These are phyloP conservation scores for Boletus reticuloceps DNA, from an alignment of 768 basidiomycete species.

Conservation along the genomic window DNA sequence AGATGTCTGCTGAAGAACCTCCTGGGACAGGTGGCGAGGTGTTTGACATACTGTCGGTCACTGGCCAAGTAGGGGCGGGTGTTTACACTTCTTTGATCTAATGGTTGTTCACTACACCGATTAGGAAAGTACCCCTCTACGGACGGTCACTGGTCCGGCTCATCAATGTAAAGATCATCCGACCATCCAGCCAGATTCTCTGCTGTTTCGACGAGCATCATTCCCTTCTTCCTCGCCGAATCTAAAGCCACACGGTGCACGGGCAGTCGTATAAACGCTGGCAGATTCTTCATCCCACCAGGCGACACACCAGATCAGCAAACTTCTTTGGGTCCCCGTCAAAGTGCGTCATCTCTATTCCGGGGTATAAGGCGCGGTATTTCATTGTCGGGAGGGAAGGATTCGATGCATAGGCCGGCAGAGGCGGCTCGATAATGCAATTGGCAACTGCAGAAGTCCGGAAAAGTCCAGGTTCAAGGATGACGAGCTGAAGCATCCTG, in stretches of 20 bases:
- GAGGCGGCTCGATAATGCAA: conserved; percentile 8
- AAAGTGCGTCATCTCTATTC: conserved; percentile 16
- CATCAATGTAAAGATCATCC: conserved; percentile 22
- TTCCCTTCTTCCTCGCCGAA: conserved; percentile 20
- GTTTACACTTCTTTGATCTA: conserved; percentile 42
- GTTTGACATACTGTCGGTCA: conserved; percentile 21
- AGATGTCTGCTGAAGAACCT: conserved; percentile 56
- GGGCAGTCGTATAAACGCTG: conserved; percentile 19
- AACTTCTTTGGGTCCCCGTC: conserved; percentile 26
- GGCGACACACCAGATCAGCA: conserved; percentile 14
- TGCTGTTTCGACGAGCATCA: conserved; percentile 17
- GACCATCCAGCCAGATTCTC: conserved; percentile 22
- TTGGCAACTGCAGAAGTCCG: conserved; percentile 19
- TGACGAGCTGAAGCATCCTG: conserved; percentile 11
- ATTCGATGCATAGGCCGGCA: conserved; percentile 20
- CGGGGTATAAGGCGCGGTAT: conserved; percentile 20
- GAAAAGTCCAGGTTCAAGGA: conserved; percentile 25
- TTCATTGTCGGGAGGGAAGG: conserved; percentile 24
- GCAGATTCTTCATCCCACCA: conserved; percentile 15
- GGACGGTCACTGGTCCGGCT: neutral
- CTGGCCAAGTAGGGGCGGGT: conserved; percentile 10
- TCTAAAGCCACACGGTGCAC: conserved; percentile 24
- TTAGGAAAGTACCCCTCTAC: conserved; percentile 7
- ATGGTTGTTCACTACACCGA: neutral
- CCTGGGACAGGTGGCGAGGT: conserved; percentile 46